A percentile compares a stretch with the other conserved stretches of the same genome.
Conservation (phyloP, 495 filamentous ascomycete genomes). For the Podospora conica region DNA sequence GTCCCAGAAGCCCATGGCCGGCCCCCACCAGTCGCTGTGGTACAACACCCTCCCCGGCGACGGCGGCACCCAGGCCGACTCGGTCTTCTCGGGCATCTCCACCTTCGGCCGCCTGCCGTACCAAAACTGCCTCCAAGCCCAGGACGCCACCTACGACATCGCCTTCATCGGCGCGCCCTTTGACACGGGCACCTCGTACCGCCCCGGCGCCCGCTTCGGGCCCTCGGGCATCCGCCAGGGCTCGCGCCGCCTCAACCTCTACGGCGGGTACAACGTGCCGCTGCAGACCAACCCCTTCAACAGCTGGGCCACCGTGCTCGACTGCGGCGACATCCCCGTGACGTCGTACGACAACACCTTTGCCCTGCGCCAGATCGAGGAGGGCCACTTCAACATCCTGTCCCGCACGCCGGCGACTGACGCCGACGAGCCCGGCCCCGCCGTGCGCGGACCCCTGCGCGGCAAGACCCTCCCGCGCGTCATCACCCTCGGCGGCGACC, state of each 20-base stretch:
- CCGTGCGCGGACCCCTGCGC: conserved; percentile 25
- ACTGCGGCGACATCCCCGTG: conserved; percentile 82
- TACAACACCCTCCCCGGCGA: conserved; percentile 53
- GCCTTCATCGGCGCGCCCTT: conserved; percentile 62
- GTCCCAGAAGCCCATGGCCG: conserved; percentile 37
- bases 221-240: conserved; percentile 81
- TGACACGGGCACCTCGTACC: conserved; percentile 37
- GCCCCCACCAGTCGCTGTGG: conserved; percentile 48
- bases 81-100: conserved; percentile 73
- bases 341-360: conserved; percentile 75
- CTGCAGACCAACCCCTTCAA: conserved; percentile 74
- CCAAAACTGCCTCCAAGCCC: conserved; percentile 63
- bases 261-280: conserved; percentile 72
- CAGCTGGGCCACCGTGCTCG: conserved; percentile 69
- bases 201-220: conserved; percentile 70
- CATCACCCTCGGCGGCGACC: conserved; percentile 77
- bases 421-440: conserved; percentile 41
- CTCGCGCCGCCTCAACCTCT: conserved; percentile 66
- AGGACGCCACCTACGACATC: conserved; percentile 66
- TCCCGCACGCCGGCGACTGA: conserved; percentile 46
- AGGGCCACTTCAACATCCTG: conserved; percentile 53
- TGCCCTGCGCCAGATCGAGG: conserved; percentile 74
- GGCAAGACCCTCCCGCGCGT: conserved; percentile 54
- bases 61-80: conserved; percentile 52
- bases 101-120: conserved; percentile 80